Evolutionary conservation across 2,329 filamentous ascomycete genomes (phyloP).

Genomic region (Pestalotiopsis sp.): DNA sequence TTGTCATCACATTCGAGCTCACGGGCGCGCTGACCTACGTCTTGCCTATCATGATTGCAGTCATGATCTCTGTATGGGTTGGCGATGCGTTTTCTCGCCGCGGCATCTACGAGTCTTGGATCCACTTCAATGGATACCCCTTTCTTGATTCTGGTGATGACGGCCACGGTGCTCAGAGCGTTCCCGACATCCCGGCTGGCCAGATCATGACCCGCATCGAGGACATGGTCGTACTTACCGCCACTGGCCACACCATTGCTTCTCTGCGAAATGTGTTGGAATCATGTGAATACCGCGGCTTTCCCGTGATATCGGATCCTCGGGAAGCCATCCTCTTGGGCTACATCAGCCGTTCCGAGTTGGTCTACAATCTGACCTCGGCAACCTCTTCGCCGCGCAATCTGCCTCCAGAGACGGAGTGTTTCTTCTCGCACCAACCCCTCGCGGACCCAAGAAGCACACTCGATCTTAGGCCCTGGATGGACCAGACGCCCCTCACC

Average conservation of each 20-base stretch:
- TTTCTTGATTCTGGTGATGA: constrained; percentile 93
- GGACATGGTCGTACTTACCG: constrained; percentile 85
- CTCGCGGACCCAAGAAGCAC: constrained; percentile 76
- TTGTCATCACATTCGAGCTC: constrained; percentile 99
- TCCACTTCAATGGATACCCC: constrained; percentile 92
- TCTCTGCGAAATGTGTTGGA: constrained; percentile 72
- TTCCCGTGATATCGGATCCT: constrained; percentile 82
- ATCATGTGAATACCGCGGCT: constrained; percentile 81
- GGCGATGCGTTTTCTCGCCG: constrained; percentile 91
- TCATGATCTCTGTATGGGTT: constrained; percentile 98
- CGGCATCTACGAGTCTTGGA: constrained; percentile 98
- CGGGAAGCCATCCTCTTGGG: constrained; percentile 80
- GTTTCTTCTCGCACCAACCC: constrained; percentile 82
- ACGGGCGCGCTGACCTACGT: constrained; percentile 96
- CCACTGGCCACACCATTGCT: constrained; percentile 84
- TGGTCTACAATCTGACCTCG: constrained; percentile 76
- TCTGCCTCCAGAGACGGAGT: constrained; percentile 72
- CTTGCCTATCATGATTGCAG: constrained; percentile 97
- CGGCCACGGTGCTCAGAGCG: constrained; percentile 37
- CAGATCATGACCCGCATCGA: constrained; percentile 93
- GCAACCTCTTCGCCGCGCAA: constrained; percentile 58
- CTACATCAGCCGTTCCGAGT: constrained; percentile 91
- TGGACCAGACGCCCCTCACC: constrained; percentile 97
- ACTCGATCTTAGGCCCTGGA: constrained; percentile 92
- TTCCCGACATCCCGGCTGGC: constrained; percentile 83